A percentile compares a stretch with the other conserved stretches of the same genome.
Conservation (phyloP, 176 grass and related monocot genomes). For the Phyllostachys edulis region DNA sequence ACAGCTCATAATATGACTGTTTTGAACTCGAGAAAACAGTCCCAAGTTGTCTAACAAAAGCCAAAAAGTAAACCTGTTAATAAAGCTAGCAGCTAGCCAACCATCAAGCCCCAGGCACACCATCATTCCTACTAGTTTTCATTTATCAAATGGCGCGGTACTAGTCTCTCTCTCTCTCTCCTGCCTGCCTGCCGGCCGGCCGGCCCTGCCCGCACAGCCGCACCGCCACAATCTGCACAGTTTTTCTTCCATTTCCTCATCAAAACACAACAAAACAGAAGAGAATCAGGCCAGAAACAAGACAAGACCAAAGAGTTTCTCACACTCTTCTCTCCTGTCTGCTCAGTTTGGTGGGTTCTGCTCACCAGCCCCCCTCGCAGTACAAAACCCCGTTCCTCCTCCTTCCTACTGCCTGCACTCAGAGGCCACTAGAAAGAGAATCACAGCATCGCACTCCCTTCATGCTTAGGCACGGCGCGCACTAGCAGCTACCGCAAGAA, state of each 20-base stretch:
- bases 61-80: no score
- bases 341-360: slow-evolving; percentile 48
- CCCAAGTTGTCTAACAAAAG: no score
- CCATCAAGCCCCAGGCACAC: background rate
- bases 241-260: slow-evolving; percentile 38
- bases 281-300: background rate
- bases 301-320: slow-evolving; percentile 31
- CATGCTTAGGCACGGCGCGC: background rate
- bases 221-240: slow-evolving; percentile 28
- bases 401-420: background rate
- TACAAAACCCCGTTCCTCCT: slow-evolving; percentile 31
- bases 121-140: background rate
- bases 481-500: slow-evolving; percentile 4
- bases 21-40: no score
- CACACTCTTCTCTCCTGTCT: slow-evolving; percentile 32
- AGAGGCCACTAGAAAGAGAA: background rate
- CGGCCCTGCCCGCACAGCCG: background rate
- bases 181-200: background rate
- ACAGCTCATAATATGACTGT: no score
- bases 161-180: background rate
- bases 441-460: background rate
- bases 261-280: slow-evolving; percentile 23
- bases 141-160: slow-evolving; percentile 8
- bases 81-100: no score
- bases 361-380: slow-evolving; percentile 34